phyloP scores from a whole-genome alignment of 352 stramenopile genomes.

The Globisporangium mamillatum region DNA sequence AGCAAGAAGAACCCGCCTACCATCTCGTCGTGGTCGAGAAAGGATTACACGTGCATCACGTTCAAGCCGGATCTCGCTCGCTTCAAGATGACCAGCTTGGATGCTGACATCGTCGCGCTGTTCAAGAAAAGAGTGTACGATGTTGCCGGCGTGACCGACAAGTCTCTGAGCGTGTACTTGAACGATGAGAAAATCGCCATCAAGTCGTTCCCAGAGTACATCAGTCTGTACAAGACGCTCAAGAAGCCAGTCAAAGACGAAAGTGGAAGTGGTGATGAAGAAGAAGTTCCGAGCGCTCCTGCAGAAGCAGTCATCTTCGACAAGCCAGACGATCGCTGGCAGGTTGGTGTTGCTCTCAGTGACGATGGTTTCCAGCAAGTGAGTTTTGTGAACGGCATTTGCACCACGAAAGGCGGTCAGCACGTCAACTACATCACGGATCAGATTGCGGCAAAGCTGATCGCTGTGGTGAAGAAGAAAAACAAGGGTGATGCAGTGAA shows the following conservation, averaged over 20 bases:
- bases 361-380: slow-evolving; percentile 94
- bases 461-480: slow-evolving; percentile 91
- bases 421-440: slow-evolving; percentile 95
- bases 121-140: slow-evolving; percentile 98
- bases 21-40: slow-evolving; percentile 79
- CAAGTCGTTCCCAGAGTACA: slow-evolving; percentile 94
- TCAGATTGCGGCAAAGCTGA: slow-evolving; percentile 87
- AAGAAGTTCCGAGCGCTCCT: not conserved
- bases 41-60: slow-evolving; percentile 95
- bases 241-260: slow-evolving; percentile 22
- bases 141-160: slow-evolving; percentile 94
- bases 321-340: slow-evolving; percentile 93
- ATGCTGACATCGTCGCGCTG: slow-evolving; percentile 92
- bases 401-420: slow-evolving; percentile 94
- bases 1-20: slow-evolving; percentile 81
- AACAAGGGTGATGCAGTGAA: slow-evolving; percentile 93
- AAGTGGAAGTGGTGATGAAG: slow-evolving; percentile 14
- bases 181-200: slow-evolving; percentile 93
- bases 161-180: slow-evolving; percentile 90
- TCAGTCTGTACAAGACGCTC: slow-evolving; percentile 81
- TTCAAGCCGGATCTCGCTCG: slow-evolving; percentile 95
- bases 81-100: slow-evolving; percentile 91
- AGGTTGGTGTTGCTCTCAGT: slow-evolving; percentile 91
- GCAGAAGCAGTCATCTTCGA: slow-evolving; percentile 84
- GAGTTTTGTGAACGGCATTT: slow-evolving; percentile 98